Conservation (phyloP, 202 grass and related monocot genomes). For the Bolboschoenoplectus hybrid region DNA sequence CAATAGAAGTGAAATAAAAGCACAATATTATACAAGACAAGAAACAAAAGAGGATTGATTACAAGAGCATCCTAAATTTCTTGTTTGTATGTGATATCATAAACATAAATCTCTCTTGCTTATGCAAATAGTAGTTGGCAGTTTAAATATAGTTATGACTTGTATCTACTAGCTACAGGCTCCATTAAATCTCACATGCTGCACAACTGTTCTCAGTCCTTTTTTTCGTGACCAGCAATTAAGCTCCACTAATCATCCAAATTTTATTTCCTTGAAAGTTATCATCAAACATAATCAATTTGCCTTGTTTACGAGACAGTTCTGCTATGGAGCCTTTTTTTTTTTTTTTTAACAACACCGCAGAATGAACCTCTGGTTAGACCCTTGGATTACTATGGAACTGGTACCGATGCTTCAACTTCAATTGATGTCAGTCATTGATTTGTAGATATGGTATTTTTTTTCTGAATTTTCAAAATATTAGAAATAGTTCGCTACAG, state of each 20-base stretch:
- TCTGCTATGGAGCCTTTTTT: background rate
- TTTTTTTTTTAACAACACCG: background rate
- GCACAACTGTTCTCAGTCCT: slow-evolving; percentile 7
- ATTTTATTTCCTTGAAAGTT: background rate
- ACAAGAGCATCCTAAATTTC: too few species aligned
- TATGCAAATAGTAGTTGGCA: too few species aligned
- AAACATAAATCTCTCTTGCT: too few species aligned
- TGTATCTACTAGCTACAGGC: background rate
- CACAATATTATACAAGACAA: too few species aligned
- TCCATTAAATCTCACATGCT: slow-evolving; percentile 3
- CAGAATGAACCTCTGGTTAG: background rate
- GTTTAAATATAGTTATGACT: too few species aligned
- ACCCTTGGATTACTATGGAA: background rate
- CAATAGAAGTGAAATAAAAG: background rate
- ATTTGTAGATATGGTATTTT: background rate
- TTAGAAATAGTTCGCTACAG: background rate
- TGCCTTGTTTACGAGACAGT: slow-evolving; percentile 25
- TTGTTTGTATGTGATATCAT: too few species aligned
- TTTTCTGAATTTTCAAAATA: background rate
- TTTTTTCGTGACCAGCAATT: background rate
- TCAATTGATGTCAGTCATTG: background rate
- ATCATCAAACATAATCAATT: background rate
- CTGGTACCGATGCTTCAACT: background rate
- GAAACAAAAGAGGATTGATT: too few species aligned
- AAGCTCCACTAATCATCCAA: background rate